Conservation (phyloP, 2,329 filamentous ascomycete species). For the Alternaria sp. region DNA sequence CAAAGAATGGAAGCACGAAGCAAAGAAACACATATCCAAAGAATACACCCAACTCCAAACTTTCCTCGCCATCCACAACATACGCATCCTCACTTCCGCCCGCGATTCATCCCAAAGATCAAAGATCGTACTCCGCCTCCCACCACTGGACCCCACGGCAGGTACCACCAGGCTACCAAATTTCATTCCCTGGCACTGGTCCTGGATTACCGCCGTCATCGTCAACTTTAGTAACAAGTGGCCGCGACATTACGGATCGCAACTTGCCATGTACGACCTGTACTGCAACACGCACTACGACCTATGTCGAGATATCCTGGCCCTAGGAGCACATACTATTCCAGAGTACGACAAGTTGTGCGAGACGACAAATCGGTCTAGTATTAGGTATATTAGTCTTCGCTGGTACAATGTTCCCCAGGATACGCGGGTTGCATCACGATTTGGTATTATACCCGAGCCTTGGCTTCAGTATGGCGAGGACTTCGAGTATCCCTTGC, state of each 20-base stretch:
- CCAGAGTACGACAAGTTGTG: not conserved
- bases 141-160: not conserved
- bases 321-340: not conserved
- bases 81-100: not conserved
- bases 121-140: not conserved
- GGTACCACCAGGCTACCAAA: fast-evolving
- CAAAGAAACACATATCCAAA: not conserved
- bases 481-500: not conserved
- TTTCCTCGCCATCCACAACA: not conserved
- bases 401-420: not conserved
- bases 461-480: not conserved
- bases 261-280: not conserved
- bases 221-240: not conserved
- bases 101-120: not conserved
- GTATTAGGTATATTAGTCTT: not conserved
- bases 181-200: not conserved
- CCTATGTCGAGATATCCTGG: not conserved
- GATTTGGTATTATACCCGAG: not conserved
- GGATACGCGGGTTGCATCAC: not conserved
- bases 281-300: not conserved
- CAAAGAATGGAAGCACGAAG: not conserved
- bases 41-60: not conserved
- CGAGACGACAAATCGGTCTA: not conserved
- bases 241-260: not conserved
- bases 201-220: not conserved